Evolutionary conservation across 139 green algal species (phyloP).

Genomic region (Spirogloea muscicola): DNA sequence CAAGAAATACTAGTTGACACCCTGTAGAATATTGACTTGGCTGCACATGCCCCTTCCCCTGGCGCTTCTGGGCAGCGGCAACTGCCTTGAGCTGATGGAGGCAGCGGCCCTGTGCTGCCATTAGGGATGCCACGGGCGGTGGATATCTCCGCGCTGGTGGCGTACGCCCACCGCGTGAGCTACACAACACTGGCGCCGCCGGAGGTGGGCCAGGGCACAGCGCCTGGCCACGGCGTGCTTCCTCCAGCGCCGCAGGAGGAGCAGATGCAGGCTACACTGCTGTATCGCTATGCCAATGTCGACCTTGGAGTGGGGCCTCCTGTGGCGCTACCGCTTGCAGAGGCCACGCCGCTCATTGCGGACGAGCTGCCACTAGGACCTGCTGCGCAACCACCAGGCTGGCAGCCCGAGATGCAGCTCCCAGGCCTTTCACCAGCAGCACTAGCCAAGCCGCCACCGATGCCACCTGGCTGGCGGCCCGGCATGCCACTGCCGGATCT

Average conservation of each 20-base stretch:
- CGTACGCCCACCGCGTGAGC: constrained; percentile 38
- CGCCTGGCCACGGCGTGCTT: not conserved
- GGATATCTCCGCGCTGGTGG: constrained; percentile 17
- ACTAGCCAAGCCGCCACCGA: no score
- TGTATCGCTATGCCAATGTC: constrained; percentile 23
- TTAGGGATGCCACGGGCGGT: not conserved
- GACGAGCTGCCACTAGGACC: no score
- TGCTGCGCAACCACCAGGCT: no score
- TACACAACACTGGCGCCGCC: constrained; percentile 42
- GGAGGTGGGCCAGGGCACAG: constrained; percentile 23
- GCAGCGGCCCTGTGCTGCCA: no score
- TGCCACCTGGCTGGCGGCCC: not conserved
- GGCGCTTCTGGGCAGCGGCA: no score
- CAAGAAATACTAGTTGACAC: no score
- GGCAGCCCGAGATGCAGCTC: no score
- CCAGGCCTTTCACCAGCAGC: no score
- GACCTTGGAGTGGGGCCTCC: constrained; percentile 26
- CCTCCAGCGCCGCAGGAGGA: constrained; percentile 37
- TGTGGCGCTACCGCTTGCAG: not conserved
- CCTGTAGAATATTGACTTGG: no score
- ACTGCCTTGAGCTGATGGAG: no score
- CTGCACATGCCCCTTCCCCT: no score
- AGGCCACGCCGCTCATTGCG: no score
- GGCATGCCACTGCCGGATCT: not conserved
- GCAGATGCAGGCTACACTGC: constrained; percentile 15